phyloP scores from a whole-genome alignment of 768 basidiomycete genomes.

The Lactarius tabidus region DNA sequence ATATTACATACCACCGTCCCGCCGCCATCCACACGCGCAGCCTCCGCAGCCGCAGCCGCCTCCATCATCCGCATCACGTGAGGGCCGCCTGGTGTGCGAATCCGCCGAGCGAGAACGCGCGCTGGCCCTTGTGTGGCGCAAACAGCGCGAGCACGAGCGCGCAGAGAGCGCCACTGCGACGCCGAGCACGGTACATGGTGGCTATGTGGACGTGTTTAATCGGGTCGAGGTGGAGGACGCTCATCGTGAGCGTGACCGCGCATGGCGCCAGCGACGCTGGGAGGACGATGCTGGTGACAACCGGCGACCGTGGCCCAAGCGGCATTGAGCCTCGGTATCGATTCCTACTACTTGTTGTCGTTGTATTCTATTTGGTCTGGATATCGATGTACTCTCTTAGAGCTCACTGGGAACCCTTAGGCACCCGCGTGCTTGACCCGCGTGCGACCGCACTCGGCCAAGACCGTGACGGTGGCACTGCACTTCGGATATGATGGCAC shows the following conservation, averaged over 20 bases:
- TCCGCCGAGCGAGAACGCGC: slow-evolving; percentile 73
- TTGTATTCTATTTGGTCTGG: not conserved
- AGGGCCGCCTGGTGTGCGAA: slow-evolving; percentile 65
- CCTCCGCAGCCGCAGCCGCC: slow-evolving; percentile 12
- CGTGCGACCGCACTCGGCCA: too few species aligned
- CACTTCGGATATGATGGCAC: too few species aligned
- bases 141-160: slow-evolving; percentile 58
- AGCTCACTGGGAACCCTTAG: not conserved
- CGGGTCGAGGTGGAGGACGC: slow-evolving; percentile 69
- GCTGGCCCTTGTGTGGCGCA: slow-evolving; percentile 62
- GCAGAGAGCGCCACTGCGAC: slow-evolving; percentile 63
- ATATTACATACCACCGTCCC: slow-evolving; percentile 23
- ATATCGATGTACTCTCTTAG: not conserved
- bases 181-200: slow-evolving; percentile 60
- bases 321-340: not conserved
- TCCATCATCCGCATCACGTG: slow-evolving; percentile 31
- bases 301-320: slow-evolving; percentile 5
- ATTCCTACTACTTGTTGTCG: too few species aligned
- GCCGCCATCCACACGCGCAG: slow-evolving; percentile 6
- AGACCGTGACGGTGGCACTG: too few species aligned
- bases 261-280: slow-evolving; percentile 31
- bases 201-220: slow-evolving; percentile 71
- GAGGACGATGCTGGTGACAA: slow-evolving; percentile 11
- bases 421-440: too few species aligned
- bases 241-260: slow-evolving; percentile 43